Percentiles rank a stretch among this genome's conserved stretches.
Evolutionary conservation across 192 early-diverging fungal species (phyloP).

Genomic region (Mortierella hygrophila): DNA sequence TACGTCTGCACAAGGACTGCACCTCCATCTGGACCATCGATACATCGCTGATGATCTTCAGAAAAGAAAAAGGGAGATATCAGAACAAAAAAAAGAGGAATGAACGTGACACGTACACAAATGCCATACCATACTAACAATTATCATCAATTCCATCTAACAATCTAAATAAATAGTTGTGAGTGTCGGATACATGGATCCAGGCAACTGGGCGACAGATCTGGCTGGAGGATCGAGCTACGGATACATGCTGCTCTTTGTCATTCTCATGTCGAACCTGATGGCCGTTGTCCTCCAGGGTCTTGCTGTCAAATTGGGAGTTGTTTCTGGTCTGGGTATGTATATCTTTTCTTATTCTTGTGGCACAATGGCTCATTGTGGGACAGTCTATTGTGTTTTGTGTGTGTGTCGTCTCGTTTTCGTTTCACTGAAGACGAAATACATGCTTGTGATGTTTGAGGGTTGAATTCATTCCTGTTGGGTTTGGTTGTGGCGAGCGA

Average conservation of each 20-base stretch:
- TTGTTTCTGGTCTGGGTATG: constrained; percentile 74
- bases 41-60: neutral
- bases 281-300: constrained; percentile 84
- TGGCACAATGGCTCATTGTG: neutral
- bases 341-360: neutral
- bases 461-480: neutral
- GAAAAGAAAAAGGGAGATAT: neutral
- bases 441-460: neutral
- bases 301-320: constrained; percentile 82
- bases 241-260: constrained; percentile 79
- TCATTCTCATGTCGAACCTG: constrained; percentile 80
- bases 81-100: neutral
- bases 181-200: constrained; percentile 83
- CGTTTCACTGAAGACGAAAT: neutral
- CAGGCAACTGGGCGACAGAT: constrained; percentile 91
- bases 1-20: neutral
- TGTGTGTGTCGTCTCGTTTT: neutral
- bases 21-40: too few relatives aligned
- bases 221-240: constrained; percentile 81
- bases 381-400: neutral
- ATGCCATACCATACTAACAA: neutral
- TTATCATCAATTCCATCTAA: neutral
- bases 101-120: neutral
- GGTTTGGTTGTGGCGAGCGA: neutral
- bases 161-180: constrained; percentile 42